Evolutionary conservation across 116 monocot species (phyloP).

Genomic region (Dioscorea cayenensis): DNA sequence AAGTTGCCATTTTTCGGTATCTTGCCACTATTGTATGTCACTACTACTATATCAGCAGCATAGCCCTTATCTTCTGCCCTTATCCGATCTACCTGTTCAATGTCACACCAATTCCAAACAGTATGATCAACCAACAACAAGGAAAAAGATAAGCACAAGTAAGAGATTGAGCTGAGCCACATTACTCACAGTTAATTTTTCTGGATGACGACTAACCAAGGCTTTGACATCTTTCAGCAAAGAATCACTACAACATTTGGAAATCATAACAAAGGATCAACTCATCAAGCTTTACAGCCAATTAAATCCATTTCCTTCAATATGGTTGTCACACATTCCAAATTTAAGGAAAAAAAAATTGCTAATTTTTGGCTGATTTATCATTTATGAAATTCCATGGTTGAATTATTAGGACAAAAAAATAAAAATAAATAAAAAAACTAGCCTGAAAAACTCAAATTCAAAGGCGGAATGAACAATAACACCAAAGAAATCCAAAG

Average conservation of each 20-base stretch:
- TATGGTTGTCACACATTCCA: background rate
- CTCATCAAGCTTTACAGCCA: background rate
- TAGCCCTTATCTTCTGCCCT: slow-evolving; percentile 64
- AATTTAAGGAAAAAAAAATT: background rate
- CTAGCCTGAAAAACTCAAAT: background rate
- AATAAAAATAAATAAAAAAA: background rate
- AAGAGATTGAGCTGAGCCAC: background rate
- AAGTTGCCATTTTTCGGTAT: slow-evolving; percentile 18
- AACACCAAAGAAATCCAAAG: background rate
- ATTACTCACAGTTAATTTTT: slow-evolving; percentile 49
- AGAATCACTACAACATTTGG: slow-evolving; percentile 38
- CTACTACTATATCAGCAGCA: slow-evolving; percentile 53
- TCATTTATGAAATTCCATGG: background rate
- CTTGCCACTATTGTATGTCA: slow-evolving; percentile 47
- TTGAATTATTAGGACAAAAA: background rate
- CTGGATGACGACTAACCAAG: slow-evolving; percentile 67
- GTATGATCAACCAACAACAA: background rate
- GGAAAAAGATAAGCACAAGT: background rate
- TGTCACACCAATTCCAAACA: background rate
- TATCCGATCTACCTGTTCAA: slow-evolving; percentile 63
- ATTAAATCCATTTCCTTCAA: background rate
- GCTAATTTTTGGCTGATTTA: background rate
- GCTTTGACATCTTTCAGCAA: slow-evolving; percentile 55
- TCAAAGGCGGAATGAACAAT: background rate
- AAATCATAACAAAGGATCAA: background rate